phyloP scores from a whole-genome alignment of 768 basidiomycete species.

The Leccinum arenicola region DNA sequence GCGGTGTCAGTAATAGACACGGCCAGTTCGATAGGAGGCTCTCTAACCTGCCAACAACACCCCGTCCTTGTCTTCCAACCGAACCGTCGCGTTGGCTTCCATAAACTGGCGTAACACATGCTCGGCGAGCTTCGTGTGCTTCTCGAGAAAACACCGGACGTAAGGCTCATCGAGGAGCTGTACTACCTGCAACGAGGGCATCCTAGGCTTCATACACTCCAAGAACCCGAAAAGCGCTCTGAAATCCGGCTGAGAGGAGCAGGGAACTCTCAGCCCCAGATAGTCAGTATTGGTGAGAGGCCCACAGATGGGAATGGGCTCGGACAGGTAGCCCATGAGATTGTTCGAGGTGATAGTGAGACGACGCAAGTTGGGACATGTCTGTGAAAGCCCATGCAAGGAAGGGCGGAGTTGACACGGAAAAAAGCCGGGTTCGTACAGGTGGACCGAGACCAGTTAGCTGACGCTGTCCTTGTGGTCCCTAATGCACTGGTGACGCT shows the following conservation, averaged over 20 bases:
- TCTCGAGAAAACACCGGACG: constrained; percentile 16
- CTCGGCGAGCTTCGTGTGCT: constrained; percentile 13
- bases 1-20: not conserved
- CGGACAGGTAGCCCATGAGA: not conserved
- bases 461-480: too few species aligned
- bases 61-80: constrained; percentile 24
- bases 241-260: constrained; percentile 5
- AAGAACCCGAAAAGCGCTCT: constrained; percentile 13
- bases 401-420: too few species aligned
- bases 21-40: not conserved
- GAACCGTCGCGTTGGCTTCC: constrained; percentile 4
- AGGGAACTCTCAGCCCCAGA: not conserved
- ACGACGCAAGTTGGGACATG: not conserved
- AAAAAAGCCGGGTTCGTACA: too few species aligned
- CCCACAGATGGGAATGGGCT: not conserved
- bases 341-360: not conserved
- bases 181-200: constrained; percentile 21
- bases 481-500: too few species aligned
- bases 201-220: constrained; percentile 3
- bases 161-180: constrained; percentile 19
- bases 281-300: not conserved
- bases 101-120: constrained; percentile 11
- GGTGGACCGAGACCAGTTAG: too few species aligned
- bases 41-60: constrained; percentile 22
- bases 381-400: not conserved